Evolutionary conservation across 345 rosid genomes (phyloP), one percentile per base, ranked within the genome.

Genomic region (Citrus australasica): DNA sequence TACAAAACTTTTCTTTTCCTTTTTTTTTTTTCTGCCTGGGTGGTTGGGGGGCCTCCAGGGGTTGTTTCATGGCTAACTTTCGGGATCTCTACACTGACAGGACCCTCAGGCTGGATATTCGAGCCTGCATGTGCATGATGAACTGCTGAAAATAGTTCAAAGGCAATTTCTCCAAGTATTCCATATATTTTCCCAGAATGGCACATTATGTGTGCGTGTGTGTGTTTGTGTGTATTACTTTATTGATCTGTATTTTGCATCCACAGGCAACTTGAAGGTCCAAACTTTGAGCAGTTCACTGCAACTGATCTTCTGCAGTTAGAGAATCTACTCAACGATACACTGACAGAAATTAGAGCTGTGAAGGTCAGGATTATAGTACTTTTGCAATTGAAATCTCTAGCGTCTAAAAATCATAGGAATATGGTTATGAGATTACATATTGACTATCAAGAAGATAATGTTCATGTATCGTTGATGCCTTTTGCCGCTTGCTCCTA

Each of bases 181-280:
- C 56, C 27, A 19, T 21, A 22, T 16, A 17, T 32, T 11, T 81
- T 7, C 5, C 10, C 25, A 14, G 3, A 42, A 72, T 11, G 9
- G 46, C 17, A 46, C 51, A 46, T 46, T 46, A 16, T 11, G 17
- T 13, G 17, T 11, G 17, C 7, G 37, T 35, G 37, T 35, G 37
- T 3, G 51, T 10, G 4, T 11, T 13, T 46, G 16, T 46, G 51
- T 40, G 13, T 40, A 27, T 2, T 16, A 53, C 42, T 53, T 75
- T 17, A 63, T 56, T 72, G 61, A 73, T 33, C 30, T 61, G 22
- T 66, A 32, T 70, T 67, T 55, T 65, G 66, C 63, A 11, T 78
- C 37, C 42, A 67, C 87, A 88, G 92, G 67, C 69, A 65, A 3
- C 51, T 81, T 77, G 86, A 84, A 74, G 90, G 76, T 61, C 74